Evolutionary conservation across 2,329 filamentous ascomycete genomes (phyloP).

Genomic region (Tricladium varicosporioides): DNA sequence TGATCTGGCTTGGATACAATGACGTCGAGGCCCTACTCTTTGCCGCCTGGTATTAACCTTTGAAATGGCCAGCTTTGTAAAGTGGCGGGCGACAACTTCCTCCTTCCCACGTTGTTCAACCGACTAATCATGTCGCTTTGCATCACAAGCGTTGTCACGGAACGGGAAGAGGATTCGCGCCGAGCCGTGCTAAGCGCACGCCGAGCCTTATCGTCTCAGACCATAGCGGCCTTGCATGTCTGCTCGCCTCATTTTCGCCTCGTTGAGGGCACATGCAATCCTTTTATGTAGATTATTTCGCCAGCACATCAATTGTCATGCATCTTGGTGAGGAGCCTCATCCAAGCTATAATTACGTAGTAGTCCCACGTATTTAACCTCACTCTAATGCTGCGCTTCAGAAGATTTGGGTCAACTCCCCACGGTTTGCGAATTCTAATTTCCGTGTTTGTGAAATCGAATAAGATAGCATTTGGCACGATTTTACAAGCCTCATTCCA

Average conservation of each 20-base stretch:
- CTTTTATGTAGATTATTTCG: neutral
- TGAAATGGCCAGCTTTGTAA: neutral
- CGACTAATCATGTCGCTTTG: constrained; percentile 1
- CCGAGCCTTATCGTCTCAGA: neutral
- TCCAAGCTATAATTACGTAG: neutral
- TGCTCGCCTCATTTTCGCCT: neutral
- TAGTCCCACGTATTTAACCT: neutral
- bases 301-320: neutral
- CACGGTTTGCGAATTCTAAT: neutral
- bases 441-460: neutral
- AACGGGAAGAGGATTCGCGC: neutral
- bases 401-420: neutral
- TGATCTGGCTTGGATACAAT: too few relatives aligned
- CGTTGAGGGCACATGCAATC: neutral
- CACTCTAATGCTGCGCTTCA: neutral
- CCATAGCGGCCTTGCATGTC: neutral
- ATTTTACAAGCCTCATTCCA: neutral
- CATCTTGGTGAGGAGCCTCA: neutral
- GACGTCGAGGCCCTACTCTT: too few relatives aligned
- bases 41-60: too few relatives aligned
- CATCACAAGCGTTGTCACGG: neutral
- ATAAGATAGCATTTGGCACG: neutral
- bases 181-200: neutral
- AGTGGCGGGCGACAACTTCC: neutral
- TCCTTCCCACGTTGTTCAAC: constrained; percentile 1